phyloP scores from a whole-genome alignment of 257 asterid genomes.

The Capsicum chinense region DNA sequence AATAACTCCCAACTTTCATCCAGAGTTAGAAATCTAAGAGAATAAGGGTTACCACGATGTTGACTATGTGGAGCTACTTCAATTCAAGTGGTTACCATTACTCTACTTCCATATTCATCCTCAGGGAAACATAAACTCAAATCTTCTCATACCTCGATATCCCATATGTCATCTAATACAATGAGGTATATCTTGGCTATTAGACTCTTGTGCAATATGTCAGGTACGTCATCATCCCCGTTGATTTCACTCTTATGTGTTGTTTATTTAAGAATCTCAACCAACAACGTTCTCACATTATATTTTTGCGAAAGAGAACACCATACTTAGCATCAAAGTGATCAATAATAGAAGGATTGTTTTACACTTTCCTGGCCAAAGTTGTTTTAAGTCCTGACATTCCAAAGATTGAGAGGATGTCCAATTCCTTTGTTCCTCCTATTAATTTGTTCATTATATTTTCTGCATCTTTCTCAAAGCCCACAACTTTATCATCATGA shows the following conservation, averaged over 20 bases:
- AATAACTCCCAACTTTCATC: conserved; percentile 28
- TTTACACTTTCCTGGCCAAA: conserved; percentile 19
- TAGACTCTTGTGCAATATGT: not conserved
- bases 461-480: not conserved
- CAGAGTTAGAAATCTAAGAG: not conserved
- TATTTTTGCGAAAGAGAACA: not conserved
- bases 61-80: not conserved
- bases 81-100: conserved; percentile 6
- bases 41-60: not conserved
- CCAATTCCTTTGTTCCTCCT: not conserved
- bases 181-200: not conserved
- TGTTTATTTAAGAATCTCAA: not conserved
- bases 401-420: not conserved
- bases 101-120: conserved; percentile 1
- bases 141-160: not conserved
- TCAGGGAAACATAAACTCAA: not conserved
- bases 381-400: conserved; percentile 1
- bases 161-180: conserved; percentile 13
- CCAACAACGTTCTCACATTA: not conserved
- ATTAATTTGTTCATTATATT: not conserved
- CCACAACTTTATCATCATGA: conserved; percentile 2
- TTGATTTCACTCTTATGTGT: not conserved
- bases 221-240: not conserved
- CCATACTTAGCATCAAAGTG: conserved; percentile 20
- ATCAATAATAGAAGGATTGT: not conserved